Conservation (phyloP, 1,139 yeast genomes). For the Yamadazyma spencermartinsiae region DNA sequence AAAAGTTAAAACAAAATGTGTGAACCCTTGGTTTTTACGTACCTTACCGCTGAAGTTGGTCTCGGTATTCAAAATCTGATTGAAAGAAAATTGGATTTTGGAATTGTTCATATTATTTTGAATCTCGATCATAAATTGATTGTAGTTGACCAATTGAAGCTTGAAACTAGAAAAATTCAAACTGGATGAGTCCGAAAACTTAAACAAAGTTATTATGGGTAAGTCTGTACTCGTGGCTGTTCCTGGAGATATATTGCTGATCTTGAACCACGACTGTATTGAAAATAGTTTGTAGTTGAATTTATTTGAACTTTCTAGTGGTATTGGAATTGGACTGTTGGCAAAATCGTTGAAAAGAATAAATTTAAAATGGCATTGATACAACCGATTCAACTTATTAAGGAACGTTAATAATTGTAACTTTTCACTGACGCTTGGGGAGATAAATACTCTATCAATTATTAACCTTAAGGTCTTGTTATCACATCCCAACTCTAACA, state of each 20-base stretch:
- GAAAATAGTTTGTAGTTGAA: slow-evolving; percentile 23
- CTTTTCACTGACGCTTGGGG: slow-evolving; percentile 13
- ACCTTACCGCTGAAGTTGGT: neutral
- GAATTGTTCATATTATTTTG: slow-evolving; percentile 26
- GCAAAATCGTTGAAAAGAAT: slow-evolving; percentile 26
- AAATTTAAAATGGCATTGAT: slow-evolving; percentile 32
- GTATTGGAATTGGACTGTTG: slow-evolving; percentile 22
- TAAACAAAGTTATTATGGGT: slow-evolving; percentile 24
- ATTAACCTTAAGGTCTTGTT: slow-evolving; percentile 22
- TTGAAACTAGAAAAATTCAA: slow-evolving; percentile 23
- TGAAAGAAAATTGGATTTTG: slow-evolving; percentile 34
- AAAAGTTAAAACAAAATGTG: slow-evolving; percentile 39
- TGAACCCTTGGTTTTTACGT: slow-evolving; percentile 26
- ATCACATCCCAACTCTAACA: slow-evolving; percentile 41
- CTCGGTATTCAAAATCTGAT: slow-evolving; percentile 26
- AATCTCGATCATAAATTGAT: slow-evolving; percentile 35
- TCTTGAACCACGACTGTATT: slow-evolving; percentile 40
- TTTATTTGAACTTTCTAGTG: slow-evolving; percentile 22
- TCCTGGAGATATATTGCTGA: slow-evolving; percentile 18
- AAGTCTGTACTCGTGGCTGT: slow-evolving; percentile 15
- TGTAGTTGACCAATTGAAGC: slow-evolving; percentile 29
- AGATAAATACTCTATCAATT: slow-evolving; percentile 19
- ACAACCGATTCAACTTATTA: slow-evolving; percentile 22
- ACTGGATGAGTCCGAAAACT: slow-evolving; percentile 29
- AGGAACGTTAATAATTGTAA: slow-evolving; percentile 27